Evolutionary conservation across 2,329 filamentous ascomycete genomes (phyloP).

Genomic region (Phialophora chinensis): DNA sequence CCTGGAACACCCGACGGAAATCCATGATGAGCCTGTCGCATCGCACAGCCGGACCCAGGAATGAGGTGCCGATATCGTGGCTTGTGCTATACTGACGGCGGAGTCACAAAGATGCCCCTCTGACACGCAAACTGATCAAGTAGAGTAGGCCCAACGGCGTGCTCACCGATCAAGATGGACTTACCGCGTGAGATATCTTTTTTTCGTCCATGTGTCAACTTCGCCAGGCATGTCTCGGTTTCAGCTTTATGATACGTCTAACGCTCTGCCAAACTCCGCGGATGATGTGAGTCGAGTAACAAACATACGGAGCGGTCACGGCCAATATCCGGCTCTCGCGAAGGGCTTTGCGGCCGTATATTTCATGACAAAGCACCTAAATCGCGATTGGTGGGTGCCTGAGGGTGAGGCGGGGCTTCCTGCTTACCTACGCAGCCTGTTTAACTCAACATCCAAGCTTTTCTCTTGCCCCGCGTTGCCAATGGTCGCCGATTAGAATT

Average conservation of each 20-base stretch:
- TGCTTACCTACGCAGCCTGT: neutral
- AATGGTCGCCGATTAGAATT: slow-evolving; percentile 2
- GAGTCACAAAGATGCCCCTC: neutral
- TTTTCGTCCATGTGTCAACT: neutral
- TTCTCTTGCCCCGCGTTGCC: slow-evolving; percentile 7
- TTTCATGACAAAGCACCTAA: neutral
- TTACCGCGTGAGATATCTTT: neutral
- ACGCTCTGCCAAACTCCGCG: neutral
- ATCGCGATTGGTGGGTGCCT: neutral
- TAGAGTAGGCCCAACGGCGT: neutral
- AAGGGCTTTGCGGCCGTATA: neutral
- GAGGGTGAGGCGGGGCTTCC: neutral
- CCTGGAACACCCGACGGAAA: neutral
- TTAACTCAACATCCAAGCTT: slow-evolving; percentile 11
- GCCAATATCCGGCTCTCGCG: too few species aligned
- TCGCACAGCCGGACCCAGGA: slow-evolving; percentile 5
- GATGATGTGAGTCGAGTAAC: neutral
- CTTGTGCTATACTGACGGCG: neutral
- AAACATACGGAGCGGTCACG: neutral
- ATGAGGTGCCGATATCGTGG: slow-evolving; percentile 1
- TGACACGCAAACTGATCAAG: neutral
- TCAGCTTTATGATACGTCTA: neutral
- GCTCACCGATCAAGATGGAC: neutral
- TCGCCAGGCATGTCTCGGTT: neutral
- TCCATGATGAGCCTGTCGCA: slow-evolving; percentile 5